Base-by-base conservation (phyloP, 805 yeast species). In the Kregervanrija pseudodelftensis region DNA sequence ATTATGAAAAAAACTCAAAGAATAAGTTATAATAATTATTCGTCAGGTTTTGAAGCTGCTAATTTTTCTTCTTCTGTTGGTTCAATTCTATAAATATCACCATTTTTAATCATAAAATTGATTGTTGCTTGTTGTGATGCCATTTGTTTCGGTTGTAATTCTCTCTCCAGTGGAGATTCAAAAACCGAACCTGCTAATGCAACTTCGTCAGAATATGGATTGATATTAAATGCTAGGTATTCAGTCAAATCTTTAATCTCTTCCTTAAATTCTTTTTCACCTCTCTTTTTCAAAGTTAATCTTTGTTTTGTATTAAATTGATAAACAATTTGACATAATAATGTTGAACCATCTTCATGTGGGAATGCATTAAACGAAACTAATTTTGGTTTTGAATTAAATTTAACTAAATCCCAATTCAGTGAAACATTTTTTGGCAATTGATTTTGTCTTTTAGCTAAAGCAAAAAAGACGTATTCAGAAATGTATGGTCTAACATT, bases 321-420 rank as follows among this genome's bases (percentile, higher is more conserved):
- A 61, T 82, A 83, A 13, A 78, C 74, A 10, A 80, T 64, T 63
- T 82, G 86, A 33, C 60, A 42, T 34, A 62, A 50, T 11, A 66
- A 50, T 5, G 60, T 56, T 12, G 69, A 64, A 7, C 69, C 70
- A 51, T 66, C 70, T 28, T 61, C 64, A 42, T 63, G 63, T 5
- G 70, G 70, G 41, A 80, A 73, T 43, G 72, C 73, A 51, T 82
- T 82, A 55, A 90, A 77, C 3, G 81, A 72, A 39, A 85, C 72
- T 31, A 89, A 69, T 60, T 82, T 83, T 22, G 97, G 97, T 39
- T 77, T 73, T 31, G 70, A 66, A 53, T 79, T 82, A 55, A 88
- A 79, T 53, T 82, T 79, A 28, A 80, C 66, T 42, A 90, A 68
- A 55, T 85, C 82, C 96, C 97, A 90, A 44, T 77, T 80, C 49